phyloP scores from a whole-genome alignment of 345 rosid genomes.

The Gossypium australe region DNA sequence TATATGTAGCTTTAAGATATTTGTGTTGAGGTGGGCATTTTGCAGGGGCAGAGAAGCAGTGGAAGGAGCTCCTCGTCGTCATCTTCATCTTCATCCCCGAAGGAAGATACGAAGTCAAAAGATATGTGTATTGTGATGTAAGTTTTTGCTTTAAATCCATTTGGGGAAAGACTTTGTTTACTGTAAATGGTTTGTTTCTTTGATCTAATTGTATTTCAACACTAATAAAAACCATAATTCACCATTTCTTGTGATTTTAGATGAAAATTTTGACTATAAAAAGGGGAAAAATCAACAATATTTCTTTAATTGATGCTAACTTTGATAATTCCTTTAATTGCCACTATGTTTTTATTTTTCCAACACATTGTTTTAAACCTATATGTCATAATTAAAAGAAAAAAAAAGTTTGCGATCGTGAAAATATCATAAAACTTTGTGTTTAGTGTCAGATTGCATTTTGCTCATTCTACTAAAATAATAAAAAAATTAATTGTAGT shows the following conservation, averaged over 20 bases:
- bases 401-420: no score
- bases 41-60: constrained; percentile 55
- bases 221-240: constrained; percentile 17
- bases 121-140: constrained; percentile 72
- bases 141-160: constrained; percentile 13
- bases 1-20: no score
- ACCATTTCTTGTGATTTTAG: background rate
- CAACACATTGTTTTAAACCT: no score
- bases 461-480: no score
- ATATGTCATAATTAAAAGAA: no score
- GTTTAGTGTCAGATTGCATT: no score
- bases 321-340: no score
- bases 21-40: no score
- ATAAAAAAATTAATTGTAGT: accelerated
- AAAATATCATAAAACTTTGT: no score
- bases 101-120: constrained; percentile 59
- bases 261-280: constrained; percentile 14
- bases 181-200: constrained; percentile 35
- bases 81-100: constrained; percentile 35
- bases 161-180: background rate
- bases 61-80: constrained; percentile 37
- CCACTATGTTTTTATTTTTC: no score
- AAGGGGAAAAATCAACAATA: background rate
- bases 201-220: constrained; percentile 11
- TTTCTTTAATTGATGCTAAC: no score